Conservation (phyloP, 257 asterid genomes). For the Fraxinus americana region DNA sequence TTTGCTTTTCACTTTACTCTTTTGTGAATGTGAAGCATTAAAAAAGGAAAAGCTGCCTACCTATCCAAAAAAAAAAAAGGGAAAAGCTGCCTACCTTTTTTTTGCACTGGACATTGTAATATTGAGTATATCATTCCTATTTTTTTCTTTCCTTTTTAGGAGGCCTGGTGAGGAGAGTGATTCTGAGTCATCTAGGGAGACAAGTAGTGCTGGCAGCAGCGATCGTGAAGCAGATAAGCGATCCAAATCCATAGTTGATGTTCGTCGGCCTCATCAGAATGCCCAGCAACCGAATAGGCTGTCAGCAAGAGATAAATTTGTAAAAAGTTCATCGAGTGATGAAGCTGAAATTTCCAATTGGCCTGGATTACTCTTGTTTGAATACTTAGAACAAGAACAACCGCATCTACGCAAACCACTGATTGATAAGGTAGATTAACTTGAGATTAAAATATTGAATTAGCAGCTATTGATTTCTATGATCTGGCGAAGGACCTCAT, state of each 20-base stretch:
- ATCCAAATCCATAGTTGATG: conserved; percentile 34
- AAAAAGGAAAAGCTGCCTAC: neutral
- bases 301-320: conserved; percentile 38
- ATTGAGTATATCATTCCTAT: neutral
- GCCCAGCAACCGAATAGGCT: conserved; percentile 34
- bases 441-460: conserved; percentile 15
- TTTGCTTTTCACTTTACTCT: neutral
- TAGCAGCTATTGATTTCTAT: conserved; percentile 6
- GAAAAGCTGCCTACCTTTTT: neutral
- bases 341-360: conserved; percentile 41
- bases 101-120: neutral
- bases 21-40: neutral
- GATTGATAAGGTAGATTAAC: conserved; percentile 52
- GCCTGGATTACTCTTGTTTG: conserved; percentile 48
- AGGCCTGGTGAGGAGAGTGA: conserved; percentile 39
- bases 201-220: conserved; percentile 46
- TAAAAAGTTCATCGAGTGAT: conserved; percentile 33
- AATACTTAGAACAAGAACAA: conserved; percentile 63
- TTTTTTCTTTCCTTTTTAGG: conserved; percentile 19
- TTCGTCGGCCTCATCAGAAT: conserved; percentile 1
- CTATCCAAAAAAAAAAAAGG: no score
- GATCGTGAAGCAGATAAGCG: conserved; percentile 40
- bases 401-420: conserved; percentile 73
- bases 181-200: conserved; percentile 49
- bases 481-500: conserved; percentile 24